These are phyloP conservation scores for Somion occarium DNA, from an alignment of 1,284 basidiomycete genomes.

Conservation along the genomic window DNA sequence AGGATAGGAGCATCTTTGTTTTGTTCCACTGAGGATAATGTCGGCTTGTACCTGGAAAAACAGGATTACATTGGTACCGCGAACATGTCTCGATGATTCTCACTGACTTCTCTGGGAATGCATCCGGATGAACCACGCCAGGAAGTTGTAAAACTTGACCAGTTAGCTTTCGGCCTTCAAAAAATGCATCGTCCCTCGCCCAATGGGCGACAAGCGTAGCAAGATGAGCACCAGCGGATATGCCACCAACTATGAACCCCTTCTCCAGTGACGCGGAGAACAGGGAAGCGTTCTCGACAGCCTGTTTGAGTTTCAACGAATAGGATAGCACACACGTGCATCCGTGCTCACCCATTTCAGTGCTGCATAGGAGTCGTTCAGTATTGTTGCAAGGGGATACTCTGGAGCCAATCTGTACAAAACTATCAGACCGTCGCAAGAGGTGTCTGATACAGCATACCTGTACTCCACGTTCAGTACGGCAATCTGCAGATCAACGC, in stretches of 20 bases:
- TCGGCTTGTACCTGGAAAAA: neutral
- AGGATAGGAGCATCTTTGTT: conserved; percentile 4
- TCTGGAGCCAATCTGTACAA: conserved; percentile 16
- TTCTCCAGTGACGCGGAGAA: conserved; percentile 12
- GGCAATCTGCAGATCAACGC: conserved; percentile 15
- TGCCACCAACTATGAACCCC: conserved; percentile 18
- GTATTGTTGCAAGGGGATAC: conserved; percentile 12
- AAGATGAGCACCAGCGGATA: conserved; percentile 19
- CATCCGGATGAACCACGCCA: conserved; percentile 10
- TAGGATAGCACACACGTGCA: neutral
- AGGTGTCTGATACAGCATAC: conserved; percentile 4
- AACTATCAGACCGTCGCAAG: neutral
- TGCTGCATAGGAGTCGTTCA: conserved; percentile 18
- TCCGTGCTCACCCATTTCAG: conserved; percentile 19
- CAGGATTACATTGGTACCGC: too few species aligned
- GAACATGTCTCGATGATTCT: too few species aligned
- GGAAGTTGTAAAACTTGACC: conserved; percentile 17
- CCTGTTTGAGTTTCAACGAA: conserved; percentile 4
- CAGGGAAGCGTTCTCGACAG: conserved; percentile 7
- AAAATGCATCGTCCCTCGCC: conserved; percentile 18
- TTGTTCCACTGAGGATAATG: neutral
- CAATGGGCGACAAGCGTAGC: conserved; percentile 13
- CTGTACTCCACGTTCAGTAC: conserved; percentile 20
- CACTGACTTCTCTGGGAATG: conserved; percentile 1
- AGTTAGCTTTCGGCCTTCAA: conserved; percentile 12